These are phyloP conservation scores for Lepiota venenata DNA, from an alignment of 768 basidiomycete genomes.

Conservation along the genomic window DNA sequence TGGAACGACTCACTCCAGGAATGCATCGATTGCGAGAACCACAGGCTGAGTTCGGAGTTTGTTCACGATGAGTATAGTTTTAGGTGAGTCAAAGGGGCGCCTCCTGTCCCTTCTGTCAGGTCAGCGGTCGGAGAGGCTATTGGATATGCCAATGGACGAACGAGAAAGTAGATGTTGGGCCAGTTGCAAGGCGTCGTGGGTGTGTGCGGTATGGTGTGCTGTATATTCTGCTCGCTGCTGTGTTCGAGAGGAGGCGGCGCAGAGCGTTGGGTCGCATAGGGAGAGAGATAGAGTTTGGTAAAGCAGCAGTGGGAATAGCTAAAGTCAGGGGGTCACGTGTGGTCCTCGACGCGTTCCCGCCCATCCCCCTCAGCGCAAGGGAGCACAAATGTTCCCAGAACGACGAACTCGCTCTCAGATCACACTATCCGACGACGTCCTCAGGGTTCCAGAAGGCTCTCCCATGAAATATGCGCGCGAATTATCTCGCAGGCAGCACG, in stretches of 20 bases:
- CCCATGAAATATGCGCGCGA: constrained; percentile 52
- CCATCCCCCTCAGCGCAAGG: neutral
- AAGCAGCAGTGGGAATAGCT: neutral
- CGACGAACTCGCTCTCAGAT: constrained; percentile 48
- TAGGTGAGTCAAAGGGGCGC: constrained; percentile 36
- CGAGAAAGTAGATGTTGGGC: constrained; percentile 1
- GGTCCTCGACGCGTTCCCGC: constrained; percentile 5
- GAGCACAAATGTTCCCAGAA: neutral
- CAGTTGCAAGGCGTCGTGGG: constrained; percentile 1
- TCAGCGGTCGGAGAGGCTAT: neutral
- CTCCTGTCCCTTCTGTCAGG: constrained; percentile 9
- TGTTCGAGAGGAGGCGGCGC: neutral
- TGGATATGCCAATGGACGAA: neutral
- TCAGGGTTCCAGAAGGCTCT: constrained; percentile 42
- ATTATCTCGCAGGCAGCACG: constrained; percentile 25
- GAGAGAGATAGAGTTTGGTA: constrained; percentile 2
- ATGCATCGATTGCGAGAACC: constrained; percentile 69
- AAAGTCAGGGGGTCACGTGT: constrained; percentile 6
- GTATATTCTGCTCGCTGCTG: neutral
- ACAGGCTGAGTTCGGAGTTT: constrained; percentile 78
- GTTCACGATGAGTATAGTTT: constrained; percentile 74
- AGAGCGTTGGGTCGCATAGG: neutral
- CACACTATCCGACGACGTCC: constrained; percentile 41
- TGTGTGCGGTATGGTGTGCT: neutral
- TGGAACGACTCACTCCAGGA: constrained; percentile 53